Base-by-base conservation (phyloP, 805 yeast genomes). In the Suhomyces vadensis region DNA sequence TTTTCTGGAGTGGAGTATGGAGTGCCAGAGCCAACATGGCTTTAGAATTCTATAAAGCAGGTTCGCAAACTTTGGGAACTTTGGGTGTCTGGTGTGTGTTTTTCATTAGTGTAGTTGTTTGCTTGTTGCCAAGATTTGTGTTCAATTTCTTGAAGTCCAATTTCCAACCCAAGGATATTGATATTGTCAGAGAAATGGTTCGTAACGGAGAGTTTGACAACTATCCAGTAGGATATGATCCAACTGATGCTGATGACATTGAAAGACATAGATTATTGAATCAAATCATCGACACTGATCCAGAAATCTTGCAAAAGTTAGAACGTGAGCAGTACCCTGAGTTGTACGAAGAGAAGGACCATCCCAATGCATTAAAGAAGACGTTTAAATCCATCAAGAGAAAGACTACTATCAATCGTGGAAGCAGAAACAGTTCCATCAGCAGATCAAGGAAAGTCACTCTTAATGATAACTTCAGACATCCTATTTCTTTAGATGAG, bases 1-100 rank as follows among this genome's bases (percentile, higher is more conserved):
- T 78, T 59, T 83, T 76, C 23, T 87, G 95, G 95, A 81, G 91
- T 1, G 92, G 92, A 50, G 72, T 85, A 38, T 87, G 92, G 92
- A 76, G 88, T 10, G 70, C 86, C 3, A 58, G 78, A 0, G 40
- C 68, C 2, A 60, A 85, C 45, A 74, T 73, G 9, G 58, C 45
- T 8, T 6, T 8, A 11, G 90, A 84, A 55, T 83, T 79, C 52
- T 86, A 81, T 62, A 80, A 81, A 54, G 78, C 84, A 22, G 91
- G 82, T 19, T 76, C 81, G 4, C 81, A 78, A 52, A 58, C 83
- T 39, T 84, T 81, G 59, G 87, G 87, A 1, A 61, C 78, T 9
- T 71, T 80, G 2, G 55, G 79, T 4, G 82, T 75, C 56, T 86
- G 95, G 95, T 82, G 82, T 4, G 78, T 83, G 52, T 64, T 79